Evolutionary conservation across 2,329 filamentous ascomycete genomes (phyloP).

Genomic region (Salinomyces thailandicus): DNA sequence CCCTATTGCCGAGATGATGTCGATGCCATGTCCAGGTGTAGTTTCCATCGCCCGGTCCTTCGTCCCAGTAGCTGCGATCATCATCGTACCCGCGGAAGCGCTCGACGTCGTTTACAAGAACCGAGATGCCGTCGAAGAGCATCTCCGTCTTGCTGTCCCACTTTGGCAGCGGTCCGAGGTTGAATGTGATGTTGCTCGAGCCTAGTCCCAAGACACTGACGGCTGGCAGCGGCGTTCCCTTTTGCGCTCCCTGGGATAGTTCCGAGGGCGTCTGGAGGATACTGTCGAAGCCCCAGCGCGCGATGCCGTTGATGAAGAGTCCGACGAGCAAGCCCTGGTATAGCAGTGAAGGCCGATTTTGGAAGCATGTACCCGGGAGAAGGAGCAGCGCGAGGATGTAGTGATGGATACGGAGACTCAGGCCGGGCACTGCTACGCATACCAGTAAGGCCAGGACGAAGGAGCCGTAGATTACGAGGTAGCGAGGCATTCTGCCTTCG

Average conservation of each 20-base stretch:
- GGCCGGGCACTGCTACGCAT: constrained; percentile 59
- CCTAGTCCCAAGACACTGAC: constrained; percentile 36
- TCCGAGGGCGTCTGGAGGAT: constrained; percentile 72
- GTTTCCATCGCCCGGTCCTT: constrained; percentile 16
- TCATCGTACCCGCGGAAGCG: constrained; percentile 61
- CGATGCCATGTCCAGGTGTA: constrained; percentile 27
- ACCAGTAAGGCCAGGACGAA: constrained; percentile 58
- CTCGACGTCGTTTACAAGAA: constrained; percentile 80
- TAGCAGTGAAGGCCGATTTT: constrained; percentile 71
- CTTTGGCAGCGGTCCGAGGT: constrained; percentile 33
- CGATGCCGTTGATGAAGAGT: constrained; percentile 86
- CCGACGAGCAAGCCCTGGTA: constrained; percentile 87
- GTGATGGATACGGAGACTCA: constrained; percentile 84
- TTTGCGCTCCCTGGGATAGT: constrained; percentile 47
- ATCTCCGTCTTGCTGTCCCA: constrained; percentile 31
- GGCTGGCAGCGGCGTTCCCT: constrained; percentile 49
- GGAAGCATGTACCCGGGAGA: constrained; percentile 77
- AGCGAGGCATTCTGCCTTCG: constrained; percentile 68
- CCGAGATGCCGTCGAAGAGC: constrained; percentile 61
- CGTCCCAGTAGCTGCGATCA: constrained; percentile 39
- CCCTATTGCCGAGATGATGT: constrained; percentile 12
- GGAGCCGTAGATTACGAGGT: constrained; percentile 65
- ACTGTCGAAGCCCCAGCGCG: constrained; percentile 85
- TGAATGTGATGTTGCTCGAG: constrained; percentile 55
- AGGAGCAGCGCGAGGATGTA: constrained; percentile 84